Base-by-base conservation (phyloP, 768 basidiomycete species). In the Pleurotus ostreatus region DNA sequence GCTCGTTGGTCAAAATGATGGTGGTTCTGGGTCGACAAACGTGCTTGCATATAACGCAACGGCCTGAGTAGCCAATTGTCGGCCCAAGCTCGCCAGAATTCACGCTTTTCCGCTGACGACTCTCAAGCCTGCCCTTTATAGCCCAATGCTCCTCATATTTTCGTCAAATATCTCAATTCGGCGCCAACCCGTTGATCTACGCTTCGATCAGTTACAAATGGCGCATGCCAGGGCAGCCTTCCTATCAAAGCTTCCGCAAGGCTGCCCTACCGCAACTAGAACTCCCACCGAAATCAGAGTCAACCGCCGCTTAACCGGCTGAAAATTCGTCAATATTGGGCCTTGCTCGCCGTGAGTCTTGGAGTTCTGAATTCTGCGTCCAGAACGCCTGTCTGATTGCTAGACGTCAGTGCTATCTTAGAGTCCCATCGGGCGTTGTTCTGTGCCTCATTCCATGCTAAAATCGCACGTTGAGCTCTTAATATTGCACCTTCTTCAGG, bases 1-100 rank as follows among this genome's bases (percentile, higher is more conserved):
- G 41, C 44, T 20, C 46, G 49, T 20, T 16, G 55, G 26, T 38
- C 30, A 34, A 34, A 34, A 34, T 34, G 30, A 34, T 11, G 26
- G 8, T 20, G 12, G 25, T 30, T 15, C 13, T 30, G 44, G 34
- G 63, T 49, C 65, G 63, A 69, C 74, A 70, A 75, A 77, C 76
- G 75, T 77, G 74, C 71, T 65, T 76, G 71, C 75, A 48, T 48
- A 48, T 16, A 48, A 44, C 41, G 8, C 30, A 25, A 25, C 23
- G 23, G 23, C 20, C 13, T 8, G 8, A 22, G 25, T 16, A 51
- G 37, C 26, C 15, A 51, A 53, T 53, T 40, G 12, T 40, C 51
- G 51, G 51, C 11, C 18, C 51, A 41, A 53, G 34, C 51, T 53
- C 51, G 51, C 51, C 34, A 38, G 49, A 53, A 53, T 53, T 18